Evolutionary conservation across 768 basidiomycete genomes (phyloP).

Genomic region (Strobilomyces echinocephalus): DNA sequence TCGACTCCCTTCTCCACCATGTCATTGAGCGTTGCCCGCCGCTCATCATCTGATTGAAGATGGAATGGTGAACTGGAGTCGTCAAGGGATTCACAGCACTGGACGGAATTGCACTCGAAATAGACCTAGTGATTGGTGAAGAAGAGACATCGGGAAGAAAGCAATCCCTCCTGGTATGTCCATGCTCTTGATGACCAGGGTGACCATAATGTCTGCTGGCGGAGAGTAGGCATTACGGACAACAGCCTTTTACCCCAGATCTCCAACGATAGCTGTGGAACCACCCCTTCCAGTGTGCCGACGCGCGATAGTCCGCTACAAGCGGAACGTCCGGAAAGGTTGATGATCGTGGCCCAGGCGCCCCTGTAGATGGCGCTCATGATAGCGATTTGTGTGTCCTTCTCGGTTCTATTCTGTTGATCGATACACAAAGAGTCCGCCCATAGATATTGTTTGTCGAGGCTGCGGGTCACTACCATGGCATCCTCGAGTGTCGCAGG

Average conservation of each 20-base stretch:
- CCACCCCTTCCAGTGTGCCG: not conserved
- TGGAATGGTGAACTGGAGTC: slow-evolving; percentile 13
- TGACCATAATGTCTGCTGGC: not conserved
- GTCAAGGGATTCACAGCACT: slow-evolving; percentile 12
- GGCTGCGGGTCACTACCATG: slow-evolving; percentile 9
- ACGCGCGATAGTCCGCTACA: slow-evolving; percentile 11
- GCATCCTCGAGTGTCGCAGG: slow-evolving; percentile 18
- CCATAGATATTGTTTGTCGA: slow-evolving; percentile 18
- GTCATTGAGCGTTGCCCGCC: not conserved
- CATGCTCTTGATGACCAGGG: slow-evolving; percentile 12
- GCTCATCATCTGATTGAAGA: slow-evolving; percentile 4
- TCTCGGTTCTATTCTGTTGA: slow-evolving; percentile 7
- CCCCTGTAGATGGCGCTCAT: slow-evolving; percentile 17
- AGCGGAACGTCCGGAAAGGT: slow-evolving; percentile 5
- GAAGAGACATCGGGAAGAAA: slow-evolving; percentile 15
- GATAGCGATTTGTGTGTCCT: slow-evolving; percentile 7
- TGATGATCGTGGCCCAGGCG: slow-evolving; percentile 12
- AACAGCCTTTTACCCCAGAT: slow-evolving; percentile 3
- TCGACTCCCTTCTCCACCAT: not conserved
- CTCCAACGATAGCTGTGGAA: slow-evolving; percentile 8
- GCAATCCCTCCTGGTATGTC: slow-evolving; percentile 18
- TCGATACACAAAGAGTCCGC: slow-evolving; percentile 17
- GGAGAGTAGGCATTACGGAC: slow-evolving; percentile 10
- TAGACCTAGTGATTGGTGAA: slow-evolving; percentile 19
- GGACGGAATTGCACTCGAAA: slow-evolving; percentile 1